Percentiles rank a stretch among this genome's conserved stretches.
These are phyloP conservation scores for Helotiales sp. DNA, from an alignment of 2,329 filamentous ascomycete genomes.

Conservation along the genomic window DNA sequence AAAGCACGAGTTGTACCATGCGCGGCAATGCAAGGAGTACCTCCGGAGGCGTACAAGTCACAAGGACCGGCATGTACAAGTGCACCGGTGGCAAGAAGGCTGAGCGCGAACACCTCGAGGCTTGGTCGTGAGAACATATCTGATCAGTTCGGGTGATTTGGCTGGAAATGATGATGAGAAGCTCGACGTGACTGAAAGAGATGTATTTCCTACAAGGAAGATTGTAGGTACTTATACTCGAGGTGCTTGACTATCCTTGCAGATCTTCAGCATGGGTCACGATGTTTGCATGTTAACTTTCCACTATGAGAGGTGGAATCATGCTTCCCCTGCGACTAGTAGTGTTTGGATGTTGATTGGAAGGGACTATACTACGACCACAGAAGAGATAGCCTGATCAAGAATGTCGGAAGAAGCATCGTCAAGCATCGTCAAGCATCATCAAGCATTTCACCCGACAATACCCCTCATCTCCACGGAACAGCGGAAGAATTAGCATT, in stretches of 20 bases:
- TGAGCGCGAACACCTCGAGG: constrained; percentile 37
- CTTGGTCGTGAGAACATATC: constrained; percentile 43
- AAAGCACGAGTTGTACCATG: constrained; percentile 13
- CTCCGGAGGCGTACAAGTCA: constrained; percentile 60
- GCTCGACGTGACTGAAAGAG: not conserved
- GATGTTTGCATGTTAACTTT: not conserved
- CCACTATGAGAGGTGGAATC: constrained; percentile 6
- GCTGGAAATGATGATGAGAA: not conserved
- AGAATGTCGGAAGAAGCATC: not conserved
- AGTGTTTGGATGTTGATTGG: not conserved
- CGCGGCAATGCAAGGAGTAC: constrained; percentile 9
- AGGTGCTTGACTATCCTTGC: not conserved
- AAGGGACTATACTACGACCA: not conserved
- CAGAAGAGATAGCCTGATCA: not conserved
- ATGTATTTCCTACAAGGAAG: not conserved
- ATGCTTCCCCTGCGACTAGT: not conserved
- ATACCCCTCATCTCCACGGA: constrained; percentile 3
- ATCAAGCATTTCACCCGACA: constrained; percentile 1
- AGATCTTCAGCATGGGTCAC: not conserved
- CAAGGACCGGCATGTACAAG: constrained; percentile 55
- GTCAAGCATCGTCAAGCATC: not conserved
- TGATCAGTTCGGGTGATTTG: not conserved
- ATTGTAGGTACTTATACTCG: constrained; percentile 2
- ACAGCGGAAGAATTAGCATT: not conserved
- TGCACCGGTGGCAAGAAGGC: constrained; percentile 45